phyloP scores from a whole-genome alignment of 2,329 filamentous ascomycete species.

The Cladophialophora yegresii region DNA sequence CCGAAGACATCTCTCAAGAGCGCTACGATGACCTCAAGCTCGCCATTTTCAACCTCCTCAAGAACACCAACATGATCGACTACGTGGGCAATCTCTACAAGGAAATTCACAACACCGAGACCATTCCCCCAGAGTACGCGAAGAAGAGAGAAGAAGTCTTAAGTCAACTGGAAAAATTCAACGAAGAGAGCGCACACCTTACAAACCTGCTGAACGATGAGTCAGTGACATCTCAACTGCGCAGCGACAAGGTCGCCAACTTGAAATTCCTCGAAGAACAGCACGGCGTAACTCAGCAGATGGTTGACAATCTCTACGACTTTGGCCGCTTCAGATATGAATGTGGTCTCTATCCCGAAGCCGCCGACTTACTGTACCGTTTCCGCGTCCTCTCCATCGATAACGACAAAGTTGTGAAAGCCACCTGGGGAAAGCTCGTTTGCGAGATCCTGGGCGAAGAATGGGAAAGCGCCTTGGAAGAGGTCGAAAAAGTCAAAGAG shows the following conservation, averaged over 20 bases:
- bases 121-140: constrained; percentile 79
- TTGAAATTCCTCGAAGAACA: constrained; percentile 97
- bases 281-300: constrained; percentile 89
- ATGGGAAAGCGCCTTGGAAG: constrained; percentile 92
- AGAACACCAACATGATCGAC: constrained; percentile 98
- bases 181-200: constrained; percentile 86
- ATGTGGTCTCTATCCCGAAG: constrained; percentile 88
- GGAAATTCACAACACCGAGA: constrained; percentile 77
- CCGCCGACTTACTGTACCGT: constrained; percentile 91
- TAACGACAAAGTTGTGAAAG: constrained; percentile 93
- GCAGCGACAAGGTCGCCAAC: constrained; percentile 97
- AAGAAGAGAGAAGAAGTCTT: constrained; percentile 89
- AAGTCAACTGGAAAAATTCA: constrained; percentile 75
- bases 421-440: constrained; percentile 97
- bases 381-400: constrained; percentile 98
- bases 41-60: constrained; percentile 89
- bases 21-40: constrained; percentile 69
- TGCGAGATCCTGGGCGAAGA: constrained; percentile 92
- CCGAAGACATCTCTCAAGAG: constrained; percentile 73
- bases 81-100: constrained; percentile 91
- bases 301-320: constrained; percentile 94
- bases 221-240: constrained; percentile 84
- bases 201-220: constrained; percentile 82
- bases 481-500: constrained; percentile 86
- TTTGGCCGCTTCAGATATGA: constrained; percentile 98